Conservation (phyloP, 345 rosid species). For the Triadica sebifera region DNA sequence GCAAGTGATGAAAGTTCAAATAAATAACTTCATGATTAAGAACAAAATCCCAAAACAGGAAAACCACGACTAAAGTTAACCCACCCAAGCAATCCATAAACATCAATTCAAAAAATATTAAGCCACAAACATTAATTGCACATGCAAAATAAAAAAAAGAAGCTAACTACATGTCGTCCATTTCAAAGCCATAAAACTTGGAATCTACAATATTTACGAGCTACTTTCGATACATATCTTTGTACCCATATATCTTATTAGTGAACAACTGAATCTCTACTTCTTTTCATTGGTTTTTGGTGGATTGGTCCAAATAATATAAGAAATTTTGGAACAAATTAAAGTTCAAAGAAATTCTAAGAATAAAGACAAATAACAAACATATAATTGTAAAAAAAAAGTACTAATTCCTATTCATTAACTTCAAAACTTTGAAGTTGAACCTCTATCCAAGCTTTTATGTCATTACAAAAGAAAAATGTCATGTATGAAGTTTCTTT, state of each 20-base stretch:
- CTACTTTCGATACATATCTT: background rate
- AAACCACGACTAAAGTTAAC: background rate
- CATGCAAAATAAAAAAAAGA: background rate
- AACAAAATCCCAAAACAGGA: background rate
- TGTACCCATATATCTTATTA: background rate
- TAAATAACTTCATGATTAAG: background rate
- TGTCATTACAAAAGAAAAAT: background rate
- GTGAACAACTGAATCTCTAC: background rate
- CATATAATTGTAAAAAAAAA: no score
- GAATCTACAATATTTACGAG: background rate
- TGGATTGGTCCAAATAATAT: background rate
- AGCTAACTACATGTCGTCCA: background rate
- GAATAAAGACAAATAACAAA: background rate
- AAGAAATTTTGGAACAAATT: background rate
- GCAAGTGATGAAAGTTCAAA: constrained; percentile 5
- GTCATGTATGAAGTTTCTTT: background rate
- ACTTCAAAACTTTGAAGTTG: no score
- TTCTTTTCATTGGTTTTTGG: background rate
- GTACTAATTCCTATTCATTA: no score
- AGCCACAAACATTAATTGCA: no score
- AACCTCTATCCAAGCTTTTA: background rate
- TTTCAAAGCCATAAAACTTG: background rate
- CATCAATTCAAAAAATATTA: no score
- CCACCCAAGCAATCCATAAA: background rate
- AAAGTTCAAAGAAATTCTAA: background rate